Percentiles rank a stretch among this genome's conserved stretches.
phyloP scores from a whole-genome alignment of 768 basidiomycete genomes.

The Phanerochaete carnosa region DNA sequence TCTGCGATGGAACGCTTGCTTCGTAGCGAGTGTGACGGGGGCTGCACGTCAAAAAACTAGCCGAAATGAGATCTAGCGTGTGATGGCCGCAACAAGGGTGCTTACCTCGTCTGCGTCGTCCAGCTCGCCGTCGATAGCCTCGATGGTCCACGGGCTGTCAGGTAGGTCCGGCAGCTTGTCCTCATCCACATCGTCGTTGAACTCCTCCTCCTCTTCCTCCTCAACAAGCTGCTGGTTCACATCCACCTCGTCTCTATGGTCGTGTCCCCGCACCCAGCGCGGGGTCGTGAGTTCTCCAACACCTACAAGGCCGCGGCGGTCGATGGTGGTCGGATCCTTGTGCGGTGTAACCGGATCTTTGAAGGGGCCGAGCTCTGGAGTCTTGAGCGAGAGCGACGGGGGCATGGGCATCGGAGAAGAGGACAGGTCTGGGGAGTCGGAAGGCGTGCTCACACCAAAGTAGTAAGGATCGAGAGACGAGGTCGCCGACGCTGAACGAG shows the following conservation, averaged over 20 bases:
- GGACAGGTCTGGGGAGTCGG: constrained; percentile 61
- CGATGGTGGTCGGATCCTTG: constrained; percentile 74
- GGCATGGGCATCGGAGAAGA: constrained; percentile 19
- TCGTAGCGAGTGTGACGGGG: constrained; percentile 49
- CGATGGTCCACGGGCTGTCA: constrained; percentile 88
- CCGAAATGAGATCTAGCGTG: background rate
- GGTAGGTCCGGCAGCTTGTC: constrained; percentile 45
- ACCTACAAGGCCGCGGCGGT: constrained; percentile 85
- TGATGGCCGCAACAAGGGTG: background rate
- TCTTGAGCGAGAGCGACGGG: constrained; percentile 42
- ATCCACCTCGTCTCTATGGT: constrained; percentile 33
- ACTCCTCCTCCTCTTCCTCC: constrained; percentile 29
- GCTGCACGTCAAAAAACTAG: constrained; percentile 43
- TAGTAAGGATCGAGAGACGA: constrained; percentile 90
- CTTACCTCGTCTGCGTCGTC: constrained; percentile 70
- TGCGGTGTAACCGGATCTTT: constrained; percentile 68
- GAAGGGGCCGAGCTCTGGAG: constrained; percentile 54
- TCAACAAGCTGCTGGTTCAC: constrained; percentile 33
- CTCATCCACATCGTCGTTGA: constrained; percentile 13
- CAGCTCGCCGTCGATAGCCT: constrained; percentile 76
- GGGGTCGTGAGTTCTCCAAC: constrained; percentile 98
- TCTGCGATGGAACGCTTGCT: constrained; percentile 65
- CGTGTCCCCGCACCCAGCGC: constrained; percentile 66
- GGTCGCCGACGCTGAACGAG: constrained; percentile 71
- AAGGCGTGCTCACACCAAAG: constrained; percentile 68